A percentile compares a stretch with the other conserved stretches of the same genome.
phyloP scores from a whole-genome alignment of 73 alveolate genomes.

The Tetrahymena elliotti region DNA sequence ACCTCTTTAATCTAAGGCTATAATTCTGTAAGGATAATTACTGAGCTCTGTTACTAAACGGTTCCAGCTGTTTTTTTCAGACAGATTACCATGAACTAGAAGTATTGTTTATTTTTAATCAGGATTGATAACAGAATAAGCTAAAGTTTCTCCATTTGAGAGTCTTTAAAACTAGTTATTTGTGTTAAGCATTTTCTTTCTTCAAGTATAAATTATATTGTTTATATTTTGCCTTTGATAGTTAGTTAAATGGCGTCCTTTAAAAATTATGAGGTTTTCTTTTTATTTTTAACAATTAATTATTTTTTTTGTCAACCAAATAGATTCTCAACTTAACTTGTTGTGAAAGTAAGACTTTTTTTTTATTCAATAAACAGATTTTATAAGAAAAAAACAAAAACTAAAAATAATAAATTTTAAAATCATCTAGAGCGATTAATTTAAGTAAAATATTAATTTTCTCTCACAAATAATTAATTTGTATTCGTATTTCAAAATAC shows the following conservation, averaged over 20 bases:
- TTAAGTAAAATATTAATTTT: background rate
- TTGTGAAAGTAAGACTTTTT: background rate
- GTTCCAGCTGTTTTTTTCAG: background rate
- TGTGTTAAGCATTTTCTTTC: background rate
- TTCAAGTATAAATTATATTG: background rate
- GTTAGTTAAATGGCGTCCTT: too few species aligned
- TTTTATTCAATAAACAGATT: background rate
- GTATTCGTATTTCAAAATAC: background rate
- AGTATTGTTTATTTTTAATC: background rate
- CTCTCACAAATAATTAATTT: background rate
- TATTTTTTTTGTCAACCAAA: background rate
- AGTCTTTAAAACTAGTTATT: background rate
- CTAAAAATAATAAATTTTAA: background rate
- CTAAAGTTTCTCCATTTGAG: background rate
- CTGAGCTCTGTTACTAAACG: background rate
- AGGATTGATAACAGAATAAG: background rate
- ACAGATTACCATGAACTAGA: background rate
- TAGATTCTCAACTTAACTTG: too few species aligned
- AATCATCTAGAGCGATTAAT: background rate
- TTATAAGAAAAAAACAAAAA: background rate
- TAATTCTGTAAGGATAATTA: background rate
- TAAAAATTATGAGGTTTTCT: background rate
- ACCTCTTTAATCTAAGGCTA: background rate
- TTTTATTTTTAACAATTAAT: background rate
- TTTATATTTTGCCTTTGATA: too few species aligned